Conservation (phyloP, 768 basidiomycete species). For the Leucocoprinus birnbaumii region DNA sequence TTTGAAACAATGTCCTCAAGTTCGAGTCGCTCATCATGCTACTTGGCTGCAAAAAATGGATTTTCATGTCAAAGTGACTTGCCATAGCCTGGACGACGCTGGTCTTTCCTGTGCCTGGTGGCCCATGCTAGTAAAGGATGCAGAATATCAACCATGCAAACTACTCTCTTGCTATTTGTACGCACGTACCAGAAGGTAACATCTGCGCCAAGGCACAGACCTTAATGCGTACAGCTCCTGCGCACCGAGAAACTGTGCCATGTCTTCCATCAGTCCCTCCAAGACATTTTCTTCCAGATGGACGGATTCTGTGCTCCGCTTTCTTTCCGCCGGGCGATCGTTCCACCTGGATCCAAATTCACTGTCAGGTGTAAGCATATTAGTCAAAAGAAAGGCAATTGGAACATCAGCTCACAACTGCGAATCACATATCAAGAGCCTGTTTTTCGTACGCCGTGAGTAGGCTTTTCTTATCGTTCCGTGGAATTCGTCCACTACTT, state of each 20-base stretch:
- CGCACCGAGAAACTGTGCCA: conserved; percentile 53
- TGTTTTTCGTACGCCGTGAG: too few species aligned
- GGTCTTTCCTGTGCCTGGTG: conserved; percentile 72
- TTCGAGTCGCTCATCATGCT: conserved; percentile 52
- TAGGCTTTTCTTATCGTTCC: too few species aligned
- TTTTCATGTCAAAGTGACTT: conserved; percentile 63
- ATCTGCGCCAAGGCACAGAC: conserved; percentile 68
- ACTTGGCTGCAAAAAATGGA: conserved; percentile 61
- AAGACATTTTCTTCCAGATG: conserved; percentile 57
- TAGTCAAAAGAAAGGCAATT: too few species aligned
- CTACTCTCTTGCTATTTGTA: too few species aligned
- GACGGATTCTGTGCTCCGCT: conserved; percentile 39
- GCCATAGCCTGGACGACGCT: conserved; percentile 67
- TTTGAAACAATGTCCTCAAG: conserved; percentile 49
- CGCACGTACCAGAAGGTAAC: conserved; percentile 57
- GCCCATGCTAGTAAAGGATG: conserved; percentile 55
- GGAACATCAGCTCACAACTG: too few species aligned
- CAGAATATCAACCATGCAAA: too few species aligned
- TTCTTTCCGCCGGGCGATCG: background rate
- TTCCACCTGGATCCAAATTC: background rate
- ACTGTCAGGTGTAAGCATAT: too few species aligned
- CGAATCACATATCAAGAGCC: too few species aligned
- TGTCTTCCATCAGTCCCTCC: conserved; percentile 56
- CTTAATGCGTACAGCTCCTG: conserved; percentile 62
- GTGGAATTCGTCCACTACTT: too few species aligned